Base-by-base conservation (phyloP, 208 protist species). In the Leishmania lainsoni region DNA sequence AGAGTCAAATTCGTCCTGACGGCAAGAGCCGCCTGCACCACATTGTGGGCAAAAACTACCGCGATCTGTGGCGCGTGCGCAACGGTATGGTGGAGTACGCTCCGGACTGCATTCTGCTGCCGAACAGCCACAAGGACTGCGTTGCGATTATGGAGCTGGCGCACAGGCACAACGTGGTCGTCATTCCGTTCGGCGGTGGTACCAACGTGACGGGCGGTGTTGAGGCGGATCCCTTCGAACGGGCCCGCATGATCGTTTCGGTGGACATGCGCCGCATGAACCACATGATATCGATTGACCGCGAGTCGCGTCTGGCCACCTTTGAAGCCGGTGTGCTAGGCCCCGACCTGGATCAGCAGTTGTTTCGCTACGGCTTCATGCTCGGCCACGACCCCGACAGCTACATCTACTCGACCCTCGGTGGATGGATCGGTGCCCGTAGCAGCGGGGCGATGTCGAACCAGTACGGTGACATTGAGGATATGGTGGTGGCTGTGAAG, bases 391-490 rank as follows among this genome's bases (percentile, higher is more conserved):
- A 98, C 85, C 97, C 96, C 61, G 98, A 99, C 86, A 98, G 94
- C 81, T 97, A 96, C 90, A 93, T 94, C 74, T 92, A 98, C 90
- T 98, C 94, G 42, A 97, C 98, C 22, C 86, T 99, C 4, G 98
- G 98, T 63, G 98, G 98, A 42, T 99, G 98, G 97, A 98, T 99
- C 69, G 95, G 91, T 32, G 98, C 98, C n/a, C 91, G 97, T 29
- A 94, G 96, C 49, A 98, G 95, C 75, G 98, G 98, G 68, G 97
- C 97, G 77, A 98, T 98, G 91, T 98, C 96, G n/a, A 99, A 98
- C 84, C 90, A 95, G 79, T 99, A 99, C 89, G 97, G 97, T 51
- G 96, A 99, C 85, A 97, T 98, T 81, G 96, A 98, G 81, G 87
- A 98, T 42, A 98, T 99, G 92, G 85, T 99, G 16, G 66, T 99